Percentiles rank a stretch among this genome's conserved stretches.
These are phyloP conservation scores for Thelonectria discophora DNA, from an alignment of 2,329 filamentous ascomycete genomes.

Conservation along the genomic window DNA sequence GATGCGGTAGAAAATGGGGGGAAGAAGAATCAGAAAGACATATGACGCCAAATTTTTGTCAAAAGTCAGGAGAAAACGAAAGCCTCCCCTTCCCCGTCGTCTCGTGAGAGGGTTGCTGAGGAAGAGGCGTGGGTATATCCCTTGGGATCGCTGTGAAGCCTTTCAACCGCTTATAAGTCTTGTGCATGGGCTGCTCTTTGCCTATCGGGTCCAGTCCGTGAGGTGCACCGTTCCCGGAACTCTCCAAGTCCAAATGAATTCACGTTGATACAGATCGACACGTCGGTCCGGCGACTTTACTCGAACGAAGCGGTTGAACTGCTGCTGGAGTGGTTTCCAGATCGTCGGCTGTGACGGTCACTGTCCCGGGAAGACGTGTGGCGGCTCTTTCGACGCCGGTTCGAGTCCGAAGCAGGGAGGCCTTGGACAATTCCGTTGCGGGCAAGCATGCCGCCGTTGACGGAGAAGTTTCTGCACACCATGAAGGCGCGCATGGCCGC, in stretches of 20 bases:
- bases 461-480: constrained; percentile 96
- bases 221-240: constrained; percentile 25
- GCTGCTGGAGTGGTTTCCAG: constrained; percentile 68
- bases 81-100: constrained; percentile 27
- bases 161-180: constrained; percentile 50
- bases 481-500: constrained; percentile 96
- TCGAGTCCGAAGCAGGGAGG: constrained; percentile 63
- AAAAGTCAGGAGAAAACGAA: constrained; percentile 16
- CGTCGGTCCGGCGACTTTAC: constrained; percentile 44
- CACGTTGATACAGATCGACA: constrained; percentile 17
- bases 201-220: constrained; percentile 22
- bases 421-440: constrained; percentile 75
- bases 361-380: constrained; percentile 59
- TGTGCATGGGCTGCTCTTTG: constrained; percentile 33
- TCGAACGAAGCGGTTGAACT: constrained; percentile 69
- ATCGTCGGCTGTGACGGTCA: constrained; percentile 58
- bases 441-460: constrained; percentile 91
- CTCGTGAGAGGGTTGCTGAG: constrained; percentile 41
- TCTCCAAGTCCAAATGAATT: constrained; percentile 28
- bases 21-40: constrained; percentile 18
- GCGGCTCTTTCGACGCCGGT: constrained; percentile 62
- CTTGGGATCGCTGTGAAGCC: constrained; percentile 49
- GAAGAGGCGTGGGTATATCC: constrained; percentile 44
- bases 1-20: not conserved
- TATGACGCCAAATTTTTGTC: constrained; percentile 23